Base-by-base conservation (phyloP, 352 stramenopile species). In the Globisporangium cylindrosporum region DNA sequence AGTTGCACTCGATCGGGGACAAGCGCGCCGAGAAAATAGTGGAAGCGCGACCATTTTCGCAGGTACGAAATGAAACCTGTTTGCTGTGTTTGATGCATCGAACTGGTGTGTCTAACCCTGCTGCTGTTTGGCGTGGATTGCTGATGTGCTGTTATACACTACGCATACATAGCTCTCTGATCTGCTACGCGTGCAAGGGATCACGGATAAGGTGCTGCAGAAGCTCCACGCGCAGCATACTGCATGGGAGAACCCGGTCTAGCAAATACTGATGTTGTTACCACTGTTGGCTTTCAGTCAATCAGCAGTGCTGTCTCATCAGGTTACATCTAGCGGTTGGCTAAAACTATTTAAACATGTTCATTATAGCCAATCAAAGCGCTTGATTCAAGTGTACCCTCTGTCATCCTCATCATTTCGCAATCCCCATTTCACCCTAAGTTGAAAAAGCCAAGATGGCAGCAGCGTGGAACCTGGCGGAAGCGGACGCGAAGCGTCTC, bases 21-120 rank as follows among this genome's bases (percentile, higher is more conserved):
- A 91, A 87, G 64, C 75, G 78, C 1, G 81, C 81, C 25, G 73
- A 80, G 15, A 73, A 82, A 27, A 74, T 90, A 29, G 55, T 86
- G 0, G 71, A 73, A 22, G 38, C 64, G 34, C 74, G 83, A 25
- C 83, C 79, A 14, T 89, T 82, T 59, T 41, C 75, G 0, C 66
- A 84, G 74, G 78, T 82, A 10, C 27, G 56, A 62, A 34, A 25
- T 18, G 14, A 48, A 46, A 15, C 38, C 14, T 14, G 38, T 48
- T 48, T 48, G 38, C 38, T 48, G 38, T 20, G 38, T 48, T 18
- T 27, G 49, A 6, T 27, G 53, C 25, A 51, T 69, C 22, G 6
- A 36, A 18, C 32, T 57, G 36, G 2, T 29, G 22, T 56, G 27
- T 43, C 10, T 62, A 36, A 55, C n/a, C 12, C n/a, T 55, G 49